Evolutionary conservation across 805 yeast species (phyloP), one percentile per base, ranked within the genome.

Genomic region (Ogataea glucozyma): DNA sequence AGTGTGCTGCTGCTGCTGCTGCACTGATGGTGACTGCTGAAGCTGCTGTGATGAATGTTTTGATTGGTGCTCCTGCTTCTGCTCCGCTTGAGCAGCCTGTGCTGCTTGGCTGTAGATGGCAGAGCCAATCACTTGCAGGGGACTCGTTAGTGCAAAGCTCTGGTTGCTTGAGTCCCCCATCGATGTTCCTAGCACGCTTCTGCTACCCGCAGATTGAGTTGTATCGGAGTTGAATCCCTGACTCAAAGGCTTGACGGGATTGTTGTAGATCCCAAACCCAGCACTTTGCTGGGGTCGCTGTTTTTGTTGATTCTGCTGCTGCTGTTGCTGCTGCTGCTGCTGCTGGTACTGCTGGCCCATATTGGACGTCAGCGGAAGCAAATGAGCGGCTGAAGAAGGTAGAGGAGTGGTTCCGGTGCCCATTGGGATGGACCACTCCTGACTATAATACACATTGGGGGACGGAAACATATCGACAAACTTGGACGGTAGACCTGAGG

Each of bases 381-480:
- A 21, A 35, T 56, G 62, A 10, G 57, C 36, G 1, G 65, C 62
- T 9, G 66, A 56, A 6, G 64, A 51, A 1, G 70, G 64, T 13
- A 62, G 48, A 11, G 75, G 74, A 2, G 75, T 70, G 6, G 62
- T 62, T 3, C 74, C 73, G 2, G 69, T 58, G 4, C 75, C 75
- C 56, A 67, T 71, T 9, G 75, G 72, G 11, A 71, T 46, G 13
- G 57, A 43, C 82, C 82, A 78, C 33, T 78, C 83, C 41, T 78
- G 72, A 6, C 81, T 76, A 54, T 84, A 86, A 52, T 81, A 80
- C 48, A 78, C 84, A n/a, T 81, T 76, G 0, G 96, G 96, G 5
- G 91, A 84, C 22, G 89, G 90, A 54, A 87, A 79, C 58, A 83
- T 69, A 53, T 86, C 95, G 31, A 85, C 79, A 53, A 81, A 86